phyloP scores from a whole-genome alignment of 192 early-diverging fungal species.

The Umbelopsis vinacea region DNA sequence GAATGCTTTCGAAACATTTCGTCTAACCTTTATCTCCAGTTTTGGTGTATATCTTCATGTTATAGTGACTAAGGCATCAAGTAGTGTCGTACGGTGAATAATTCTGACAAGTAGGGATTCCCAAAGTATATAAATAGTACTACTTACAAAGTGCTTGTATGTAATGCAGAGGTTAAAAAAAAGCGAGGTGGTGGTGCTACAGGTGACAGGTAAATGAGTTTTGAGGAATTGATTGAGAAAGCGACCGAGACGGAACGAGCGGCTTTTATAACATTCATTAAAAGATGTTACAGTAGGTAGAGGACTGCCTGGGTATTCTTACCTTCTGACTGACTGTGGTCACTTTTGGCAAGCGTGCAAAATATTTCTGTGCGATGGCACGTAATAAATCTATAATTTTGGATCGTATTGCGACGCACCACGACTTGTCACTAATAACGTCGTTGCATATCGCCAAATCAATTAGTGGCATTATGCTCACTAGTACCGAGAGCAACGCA shows the following conservation, averaged over 20 bases:
- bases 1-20: background rate
- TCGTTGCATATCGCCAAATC: no score
- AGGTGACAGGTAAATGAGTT: background rate
- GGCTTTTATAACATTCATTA: background rate
- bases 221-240: background rate
- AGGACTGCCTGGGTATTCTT: background rate
- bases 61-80: background rate
- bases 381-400: no score
- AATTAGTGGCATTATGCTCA: no score
- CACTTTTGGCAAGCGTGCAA: no score
- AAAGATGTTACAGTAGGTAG: background rate
- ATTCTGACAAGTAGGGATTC: background rate
- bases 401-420: no score
- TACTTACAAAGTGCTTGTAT: background rate
- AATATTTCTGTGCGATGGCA: no score
- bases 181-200: background rate
- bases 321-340: background rate
- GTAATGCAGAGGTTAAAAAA: background rate
- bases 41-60: conserved; percentile 84
- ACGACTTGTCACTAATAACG: no score
- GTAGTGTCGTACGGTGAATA: background rate
- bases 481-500: background rate
- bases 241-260: background rate
- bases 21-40: conserved; percentile 87
- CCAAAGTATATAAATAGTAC: background rate